Base-by-base conservation (phyloP, 2,329 filamentous ascomycete genomes). In the Aureobasidium uvarum region DNA sequence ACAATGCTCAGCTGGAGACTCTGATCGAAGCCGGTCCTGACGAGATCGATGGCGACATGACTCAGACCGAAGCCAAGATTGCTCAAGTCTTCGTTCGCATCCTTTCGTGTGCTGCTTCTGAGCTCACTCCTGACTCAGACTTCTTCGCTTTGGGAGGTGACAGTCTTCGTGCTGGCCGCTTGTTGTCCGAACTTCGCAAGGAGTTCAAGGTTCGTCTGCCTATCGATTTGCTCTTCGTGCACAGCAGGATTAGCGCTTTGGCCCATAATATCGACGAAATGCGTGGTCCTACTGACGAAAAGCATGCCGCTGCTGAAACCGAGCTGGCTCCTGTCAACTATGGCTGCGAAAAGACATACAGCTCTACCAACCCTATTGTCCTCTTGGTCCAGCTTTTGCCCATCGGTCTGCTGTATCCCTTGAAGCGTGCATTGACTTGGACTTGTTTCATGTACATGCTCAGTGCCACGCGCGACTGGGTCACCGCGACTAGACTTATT, bases 71-170 rank as follows among this genome's bases (percentile, higher is more conserved):
- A 51, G 74, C 75, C 8, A 76, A 75, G 36, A 77, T 85, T 2
- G 74, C 77, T 8, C 76, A 76, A 14, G 73, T 79, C 1, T 84
- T 84, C 64, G 79, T 81, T 8, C 71, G 78, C 2, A 76, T 83
- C 2, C 74, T 85, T 13, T 74, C 75, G 3, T 75, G 79, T 14
- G 71, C 75, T 1, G 69, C 74, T 0, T 71, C 72, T 2, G 78
- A 82, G 2, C 74, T 84, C 14, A 70, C 74, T 0, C 67, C 70
- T 0, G 71, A 77, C 1, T 79, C 80, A 0, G 81, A 84, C 70
- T 84, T 85, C 69, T 84, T 84, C 69, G 75, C 77, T 14, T 75
- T 84, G 18, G 83, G 83, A 6, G 83, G 84, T 20, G 83, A 85
- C 69, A 84, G 82, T 41, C 76, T 86, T 54, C 77, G 77, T 23